Evolutionary conservation across 2,329 filamentous ascomycete genomes (phyloP), one percentile per base, ranked within the genome.

Genomic region (Colletotrichum navitas): DNA sequence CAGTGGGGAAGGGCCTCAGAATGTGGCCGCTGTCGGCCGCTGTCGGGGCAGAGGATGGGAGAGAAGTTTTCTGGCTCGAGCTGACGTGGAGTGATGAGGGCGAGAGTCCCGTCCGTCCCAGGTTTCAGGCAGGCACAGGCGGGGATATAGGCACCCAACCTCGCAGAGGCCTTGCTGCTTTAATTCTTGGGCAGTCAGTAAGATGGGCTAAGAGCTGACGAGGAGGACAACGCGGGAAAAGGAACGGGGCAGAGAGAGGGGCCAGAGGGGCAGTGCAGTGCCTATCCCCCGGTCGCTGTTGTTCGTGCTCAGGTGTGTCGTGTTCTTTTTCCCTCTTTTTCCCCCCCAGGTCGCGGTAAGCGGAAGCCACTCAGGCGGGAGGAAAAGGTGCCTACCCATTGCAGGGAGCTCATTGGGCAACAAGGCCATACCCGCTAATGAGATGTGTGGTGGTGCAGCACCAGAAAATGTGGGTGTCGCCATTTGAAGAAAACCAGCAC

Each of bases 341-440:
- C 4, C 10, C 3, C 1, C 5, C 16, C 12, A 26, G 47, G 24
- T 51, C 47, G 12, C 51, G 52, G 52, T 34, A 55, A 12, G 24
- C 55, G 24, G 32, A 56, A 56, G 60, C 39, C 41, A 65, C 66
- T 32, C 41, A 41, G 34, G 52, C 34, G n/a, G 43, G 26, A 11
- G 29, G 29, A 49, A 49, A 61, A 36, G 21, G 32, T 34, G 14
- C 45, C 54, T 24, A 60, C 66, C 47, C 18, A 62, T 61, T 54
- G 29, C 39, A 56, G 66, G 60, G 47, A 43, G 47, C 70, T 72
- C 68, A 72, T 72, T 72, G 70, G 70, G 70, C 60, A 26, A 61
- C 55, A 43, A 59, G 52, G 51, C 66, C 36, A 49, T n/a, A n/a
- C 39, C 58, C 55, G 70, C 70, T 72, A 70, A 58, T 61, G 55